These are phyloP conservation scores for Cymbopogon citratus DNA, from an alignment of 176 grass and related monocot species.

Conservation along the genomic window DNA sequence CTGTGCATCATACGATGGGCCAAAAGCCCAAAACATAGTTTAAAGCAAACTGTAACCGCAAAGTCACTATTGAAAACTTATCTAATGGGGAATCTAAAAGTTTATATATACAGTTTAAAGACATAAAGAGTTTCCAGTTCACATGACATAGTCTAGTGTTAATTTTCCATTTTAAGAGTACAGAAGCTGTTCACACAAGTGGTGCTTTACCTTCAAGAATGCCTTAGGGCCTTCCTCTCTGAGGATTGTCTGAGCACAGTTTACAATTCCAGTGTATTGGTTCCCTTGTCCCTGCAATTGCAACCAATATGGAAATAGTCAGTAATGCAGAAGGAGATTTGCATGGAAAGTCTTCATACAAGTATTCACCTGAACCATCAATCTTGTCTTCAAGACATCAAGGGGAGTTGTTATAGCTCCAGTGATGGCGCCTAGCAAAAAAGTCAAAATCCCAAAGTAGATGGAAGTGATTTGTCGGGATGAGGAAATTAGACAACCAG, in stretches of 20 bases:
- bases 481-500: not conserved
- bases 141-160: not conserved
- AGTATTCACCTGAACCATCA: conserved; percentile 84
- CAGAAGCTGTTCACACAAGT: not conserved
- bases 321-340: not conserved
- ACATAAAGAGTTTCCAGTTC: not conserved
- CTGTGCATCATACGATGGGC: not conserved
- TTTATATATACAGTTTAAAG: not conserved
- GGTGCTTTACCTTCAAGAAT: conserved; percentile 60
- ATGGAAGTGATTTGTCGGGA: not conserved
- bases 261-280: conserved; percentile 66
- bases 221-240: conserved; percentile 72
- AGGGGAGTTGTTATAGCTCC: conserved; percentile 91
- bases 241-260: conserved; percentile 76
- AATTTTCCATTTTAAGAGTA: not conserved
- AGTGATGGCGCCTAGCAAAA: conserved; percentile 69
- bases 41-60: not conserved
- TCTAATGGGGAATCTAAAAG: not conserved
- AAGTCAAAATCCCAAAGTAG: not conserved
- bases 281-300: conserved; percentile 51
- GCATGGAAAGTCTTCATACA: not conserved
- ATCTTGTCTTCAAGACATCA: conserved; percentile 91
- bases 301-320: not conserved
- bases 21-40: not conserved
- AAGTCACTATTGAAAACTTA: not conserved